These are phyloP conservation scores for Mycena epipterygia DNA, from an alignment of 768 basidiomycete genomes.

Conservation along the genomic window DNA sequence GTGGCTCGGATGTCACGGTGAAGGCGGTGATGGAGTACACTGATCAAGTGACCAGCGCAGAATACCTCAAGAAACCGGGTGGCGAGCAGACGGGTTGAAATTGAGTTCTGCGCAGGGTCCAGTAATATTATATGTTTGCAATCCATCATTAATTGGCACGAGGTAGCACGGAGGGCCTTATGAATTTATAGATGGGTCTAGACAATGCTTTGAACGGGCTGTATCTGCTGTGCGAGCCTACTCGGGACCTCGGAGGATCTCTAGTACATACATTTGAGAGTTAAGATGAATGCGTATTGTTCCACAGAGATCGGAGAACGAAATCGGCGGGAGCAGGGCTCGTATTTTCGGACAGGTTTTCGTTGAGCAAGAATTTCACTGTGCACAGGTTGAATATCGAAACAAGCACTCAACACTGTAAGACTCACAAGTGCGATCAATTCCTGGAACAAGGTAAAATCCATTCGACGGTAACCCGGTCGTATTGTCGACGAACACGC, in stretches of 20 bases:
- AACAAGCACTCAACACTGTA: background rate
- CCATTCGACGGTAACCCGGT: constrained; percentile 62
- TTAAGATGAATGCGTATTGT: constrained; percentile 57
- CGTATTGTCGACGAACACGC: constrained; percentile 60
- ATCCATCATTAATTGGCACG: no score
- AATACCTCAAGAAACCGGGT: background rate
- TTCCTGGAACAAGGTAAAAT: constrained; percentile 68
- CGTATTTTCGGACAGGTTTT: constrained; percentile 45
- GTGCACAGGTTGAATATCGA: background rate
- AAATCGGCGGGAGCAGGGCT: constrained; percentile 59
- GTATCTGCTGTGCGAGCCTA: no score
- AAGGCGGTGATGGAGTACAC: constrained; percentile 8
- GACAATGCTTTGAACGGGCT: no score
- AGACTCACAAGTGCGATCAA: constrained; percentile 63
- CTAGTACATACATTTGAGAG: no score
- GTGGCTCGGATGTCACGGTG: constrained; percentile 8
- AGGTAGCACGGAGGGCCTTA: no score
- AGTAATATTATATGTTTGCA: no score
- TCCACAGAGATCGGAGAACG: constrained; percentile 66
- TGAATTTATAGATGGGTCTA: no score
- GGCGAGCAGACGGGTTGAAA: no score
- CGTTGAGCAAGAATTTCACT: constrained; percentile 60
- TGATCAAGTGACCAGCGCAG: background rate
- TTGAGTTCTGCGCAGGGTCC: no score
- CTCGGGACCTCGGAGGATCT: no score